Evolutionary conservation across 164 flowering plant species (phyloP).

Genomic region (Kalanchoe fedtschenkoi): DNA sequence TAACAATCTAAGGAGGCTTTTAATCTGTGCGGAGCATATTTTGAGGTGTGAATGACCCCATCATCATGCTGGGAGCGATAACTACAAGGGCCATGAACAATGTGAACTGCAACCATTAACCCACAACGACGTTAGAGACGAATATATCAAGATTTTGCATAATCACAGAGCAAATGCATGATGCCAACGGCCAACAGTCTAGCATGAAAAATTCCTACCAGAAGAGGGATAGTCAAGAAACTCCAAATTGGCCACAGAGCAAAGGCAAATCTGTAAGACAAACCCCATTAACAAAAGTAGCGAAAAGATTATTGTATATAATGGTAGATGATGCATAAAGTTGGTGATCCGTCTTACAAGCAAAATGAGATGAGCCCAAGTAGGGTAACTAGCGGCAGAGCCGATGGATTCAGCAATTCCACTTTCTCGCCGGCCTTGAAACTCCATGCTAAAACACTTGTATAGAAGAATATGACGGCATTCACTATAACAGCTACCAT

Average conservation of each 20-base stretch:
- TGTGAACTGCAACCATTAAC: slow-evolving; percentile 57
- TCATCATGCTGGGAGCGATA: slow-evolving; percentile 36
- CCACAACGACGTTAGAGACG: slow-evolving; percentile 4
- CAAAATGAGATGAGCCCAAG: slow-evolving; percentile 66
- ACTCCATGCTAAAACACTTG: slow-evolving; percentile 44
- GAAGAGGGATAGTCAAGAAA: slow-evolving; percentile 78
- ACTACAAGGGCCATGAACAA: slow-evolving; percentile 77
- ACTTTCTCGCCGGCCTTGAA: slow-evolving; percentile 50
- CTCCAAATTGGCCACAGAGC: slow-evolving; percentile 96
- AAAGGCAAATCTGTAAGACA: slow-evolving; percentile 48
- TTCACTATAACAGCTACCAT: slow-evolving; percentile 45
- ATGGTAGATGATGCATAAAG: not conserved
- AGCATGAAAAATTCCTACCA: slow-evolving; percentile 40
- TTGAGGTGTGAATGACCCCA: slow-evolving; percentile 30
- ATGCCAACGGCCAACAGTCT: slow-evolving; percentile 4
- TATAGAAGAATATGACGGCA: slow-evolving; percentile 36
- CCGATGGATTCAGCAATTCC: slow-evolving; percentile 49
- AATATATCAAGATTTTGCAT: not conserved
- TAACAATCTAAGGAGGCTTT: slow-evolving; percentile 5
- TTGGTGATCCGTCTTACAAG: slow-evolving; percentile 43
- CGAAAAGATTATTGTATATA: slow-evolving; percentile 8
- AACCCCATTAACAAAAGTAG: not conserved
- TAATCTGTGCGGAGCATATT: slow-evolving; percentile 53
- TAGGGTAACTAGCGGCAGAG: slow-evolving; percentile 49
- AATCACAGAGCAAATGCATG: not conserved